Percentiles rank a stretch among this genome's conserved stretches.
Evolutionary conservation across 257 asterid species (phyloP).

Genomic region (Solanum neorickii): DNA sequence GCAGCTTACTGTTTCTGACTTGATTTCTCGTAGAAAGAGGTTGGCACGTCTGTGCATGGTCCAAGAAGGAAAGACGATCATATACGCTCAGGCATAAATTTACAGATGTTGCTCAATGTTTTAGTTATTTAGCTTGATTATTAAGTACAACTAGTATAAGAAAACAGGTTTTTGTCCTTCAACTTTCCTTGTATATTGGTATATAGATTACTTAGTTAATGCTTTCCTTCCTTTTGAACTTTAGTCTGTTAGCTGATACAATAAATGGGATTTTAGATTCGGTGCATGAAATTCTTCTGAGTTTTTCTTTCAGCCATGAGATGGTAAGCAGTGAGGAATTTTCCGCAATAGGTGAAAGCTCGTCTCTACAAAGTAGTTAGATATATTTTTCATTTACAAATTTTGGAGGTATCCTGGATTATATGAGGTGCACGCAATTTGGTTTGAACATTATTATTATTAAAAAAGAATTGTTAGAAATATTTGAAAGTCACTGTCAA

Average conservation of each 20-base stretch:
- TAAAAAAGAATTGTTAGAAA: neutral
- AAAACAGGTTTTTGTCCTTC: neutral
- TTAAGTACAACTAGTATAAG: neutral
- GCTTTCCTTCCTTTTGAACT: neutral
- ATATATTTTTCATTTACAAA: neutral
- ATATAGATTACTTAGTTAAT: neutral
- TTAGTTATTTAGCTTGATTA: neutral
- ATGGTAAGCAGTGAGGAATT: neutral
- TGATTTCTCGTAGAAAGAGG: neutral
- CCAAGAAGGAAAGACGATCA: neutral
- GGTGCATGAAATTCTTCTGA: neutral
- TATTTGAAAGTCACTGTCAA: conserved; percentile 3
- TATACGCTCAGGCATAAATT: neutral
- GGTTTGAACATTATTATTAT: neutral
- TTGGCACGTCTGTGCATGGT: neutral
- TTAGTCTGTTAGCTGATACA: neutral
- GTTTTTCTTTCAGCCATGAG: neutral
- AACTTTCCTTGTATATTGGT: neutral
- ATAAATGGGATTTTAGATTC: neutral
- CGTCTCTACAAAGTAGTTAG: neutral
- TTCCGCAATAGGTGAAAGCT: neutral
- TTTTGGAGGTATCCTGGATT: neutral
- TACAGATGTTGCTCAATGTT: neutral
- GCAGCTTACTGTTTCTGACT: neutral
- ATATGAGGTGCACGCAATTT: neutral